These are phyloP conservation scores for Didymella arachidicola DNA, from an alignment of 2,329 filamentous ascomycete species.

Conservation along the genomic window DNA sequence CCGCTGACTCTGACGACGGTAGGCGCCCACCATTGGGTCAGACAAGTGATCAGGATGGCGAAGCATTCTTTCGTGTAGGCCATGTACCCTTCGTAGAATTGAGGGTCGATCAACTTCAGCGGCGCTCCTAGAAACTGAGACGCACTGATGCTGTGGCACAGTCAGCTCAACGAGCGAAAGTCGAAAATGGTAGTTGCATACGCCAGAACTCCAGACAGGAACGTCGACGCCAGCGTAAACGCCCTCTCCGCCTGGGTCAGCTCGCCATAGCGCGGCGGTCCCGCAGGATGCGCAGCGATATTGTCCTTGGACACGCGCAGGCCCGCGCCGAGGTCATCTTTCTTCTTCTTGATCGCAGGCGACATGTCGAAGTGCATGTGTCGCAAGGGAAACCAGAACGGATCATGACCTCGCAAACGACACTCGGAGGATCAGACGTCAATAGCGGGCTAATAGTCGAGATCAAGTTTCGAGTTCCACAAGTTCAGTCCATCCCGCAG, in stretches of 20 bases:
- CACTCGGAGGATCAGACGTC: constrained; percentile 23
- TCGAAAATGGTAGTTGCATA: constrained; percentile 31
- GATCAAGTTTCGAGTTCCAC: constrained; percentile 37
- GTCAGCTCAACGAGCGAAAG: constrained; percentile 22
- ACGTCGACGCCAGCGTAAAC: constrained; percentile 60
- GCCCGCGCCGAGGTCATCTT: constrained; percentile 53
- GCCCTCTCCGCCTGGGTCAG: constrained; percentile 59
- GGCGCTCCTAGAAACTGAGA: constrained; percentile 80
- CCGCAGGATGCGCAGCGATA: constrained; percentile 54
- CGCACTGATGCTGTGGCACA: constrained; percentile 57
- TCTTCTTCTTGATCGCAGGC: constrained; percentile 44
- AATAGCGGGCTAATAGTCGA: constrained; percentile 24
- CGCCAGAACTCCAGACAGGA: constrained; percentile 59
- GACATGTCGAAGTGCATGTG: constrained; percentile 22
- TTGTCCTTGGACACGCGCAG: constrained; percentile 54
- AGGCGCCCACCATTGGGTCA: constrained; percentile 89
- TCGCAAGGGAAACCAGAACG: constrained; percentile 1
- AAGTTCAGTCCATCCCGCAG: constrained; percentile 22
- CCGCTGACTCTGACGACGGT: constrained; percentile 84
- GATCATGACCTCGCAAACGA: constrained; percentile 23
- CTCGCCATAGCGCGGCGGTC: constrained; percentile 55
- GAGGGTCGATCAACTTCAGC: constrained; percentile 76
- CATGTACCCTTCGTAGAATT: constrained; percentile 87
- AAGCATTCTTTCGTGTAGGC: constrained; percentile 86
- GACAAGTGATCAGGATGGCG: constrained; percentile 76